phyloP scores from a whole-genome alignment of 345 rosid genomes.

The Lepidium africanum region DNA sequence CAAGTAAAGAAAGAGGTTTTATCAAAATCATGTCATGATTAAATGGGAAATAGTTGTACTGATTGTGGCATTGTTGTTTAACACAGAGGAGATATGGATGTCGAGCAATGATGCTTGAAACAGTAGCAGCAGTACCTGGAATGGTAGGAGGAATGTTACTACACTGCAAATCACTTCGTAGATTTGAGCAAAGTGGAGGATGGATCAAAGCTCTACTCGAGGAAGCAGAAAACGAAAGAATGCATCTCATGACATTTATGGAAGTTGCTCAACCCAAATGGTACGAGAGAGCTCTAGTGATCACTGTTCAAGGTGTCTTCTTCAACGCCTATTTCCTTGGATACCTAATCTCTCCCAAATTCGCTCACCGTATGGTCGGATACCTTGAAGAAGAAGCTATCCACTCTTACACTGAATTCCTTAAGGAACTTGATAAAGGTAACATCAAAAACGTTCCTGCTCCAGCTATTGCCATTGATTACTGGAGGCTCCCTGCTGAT shows the following conservation, averaged over 20 bases:
- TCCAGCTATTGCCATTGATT: conserved; percentile 74
- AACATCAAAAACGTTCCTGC: conserved; percentile 73
- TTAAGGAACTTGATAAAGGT: conserved; percentile 73
- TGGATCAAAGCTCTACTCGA: conserved; percentile 75
- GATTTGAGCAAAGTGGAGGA: conserved; percentile 77
- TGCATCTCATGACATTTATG: conserved; percentile 93
- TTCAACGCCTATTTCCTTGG: conserved; percentile 74
- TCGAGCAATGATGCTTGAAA: conserved; percentile 87
- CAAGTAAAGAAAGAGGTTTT: neutral
- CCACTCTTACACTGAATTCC: conserved; percentile 71
- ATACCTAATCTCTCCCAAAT: conserved; percentile 60
- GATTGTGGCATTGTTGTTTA: neutral
- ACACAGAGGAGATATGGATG: conserved; percentile 62
- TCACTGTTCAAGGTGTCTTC: conserved; percentile 68
- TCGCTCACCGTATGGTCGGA: conserved; percentile 73
- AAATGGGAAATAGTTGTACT: neutral
- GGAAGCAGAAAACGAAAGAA: conserved; percentile 85
- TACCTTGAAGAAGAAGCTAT: conserved; percentile 88
- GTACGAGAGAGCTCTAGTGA: conserved; percentile 72
- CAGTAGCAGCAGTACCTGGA: conserved; percentile 79
- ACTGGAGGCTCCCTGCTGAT: conserved; percentile 58
- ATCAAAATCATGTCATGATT: neutral
- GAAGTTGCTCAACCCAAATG: conserved; percentile 63
- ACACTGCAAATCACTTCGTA: conserved; percentile 64
- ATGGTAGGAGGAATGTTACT: conserved; percentile 79